Evolutionary conservation across 2,329 filamentous ascomycete genomes (phyloP), one percentile per base, ranked within the genome.

Genomic region (Apiospora koreana): DNA sequence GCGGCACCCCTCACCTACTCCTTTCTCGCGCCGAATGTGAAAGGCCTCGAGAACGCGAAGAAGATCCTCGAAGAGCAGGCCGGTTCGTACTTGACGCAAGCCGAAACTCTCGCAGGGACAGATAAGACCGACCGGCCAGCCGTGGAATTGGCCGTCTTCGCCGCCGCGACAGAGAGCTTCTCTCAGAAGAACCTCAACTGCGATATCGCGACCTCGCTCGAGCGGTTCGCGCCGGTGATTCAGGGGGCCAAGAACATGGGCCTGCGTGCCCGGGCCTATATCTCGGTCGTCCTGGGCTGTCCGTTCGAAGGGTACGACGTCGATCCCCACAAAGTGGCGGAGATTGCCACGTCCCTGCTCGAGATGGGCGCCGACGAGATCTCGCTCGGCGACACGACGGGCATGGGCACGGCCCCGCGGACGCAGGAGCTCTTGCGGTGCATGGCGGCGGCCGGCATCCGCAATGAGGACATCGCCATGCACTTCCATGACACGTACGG

Each of bases 281-380:
- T 97, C 75, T 95, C 91, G 1, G 92, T 94, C 16, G 93, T 94
- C 0, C 85, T 97, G 7, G 93, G 92, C 1, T 97, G 94, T 74
- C 94, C 94, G 0, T 96, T 92, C 72, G 89, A 91, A 74, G 91
- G 90, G 3, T 85, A 86, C 78, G 87, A 91, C 68, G 89, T 92
- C 3, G 84, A 91, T 74, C 89, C 90, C 42, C 86, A 87, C 76
- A 85, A 83, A 72, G 90, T 93, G 0, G 90, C 89, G 0, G 87
- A 92, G 74, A 88, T 93, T 62, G 91, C 92, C 0, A 87, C 85
- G 71, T 90, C 85, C 77, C 82, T 97, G 66, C 85, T 97, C 1
- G 93, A 95, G 77, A 93, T 95, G 85, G 95, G 95, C 23, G 95
- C 94, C 25, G 94, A 97, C 77, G 94, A 97, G 84, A 94, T 98